Percentiles rank a stretch among this genome's conserved stretches.
These are phyloP conservation scores for Cryphonectria radicalis DNA, from an alignment of 2,329 filamentous ascomycete species.

Conservation along the genomic window DNA sequence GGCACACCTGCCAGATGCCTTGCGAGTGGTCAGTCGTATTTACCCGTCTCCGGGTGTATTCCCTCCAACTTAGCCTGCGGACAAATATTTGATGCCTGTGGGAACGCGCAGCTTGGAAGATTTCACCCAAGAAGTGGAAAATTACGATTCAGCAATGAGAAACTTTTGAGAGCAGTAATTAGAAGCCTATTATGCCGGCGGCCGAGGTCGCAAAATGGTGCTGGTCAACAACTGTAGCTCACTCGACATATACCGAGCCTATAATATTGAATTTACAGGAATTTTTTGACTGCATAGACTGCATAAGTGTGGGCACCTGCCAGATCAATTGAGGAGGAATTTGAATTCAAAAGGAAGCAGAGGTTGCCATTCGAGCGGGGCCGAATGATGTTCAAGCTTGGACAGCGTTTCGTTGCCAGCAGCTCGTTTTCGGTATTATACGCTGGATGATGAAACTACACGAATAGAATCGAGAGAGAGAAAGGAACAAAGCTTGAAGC, in stretches of 20 bases:
- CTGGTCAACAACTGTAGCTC: not conserved
- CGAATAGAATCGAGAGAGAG: no score
- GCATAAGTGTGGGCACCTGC: no score
- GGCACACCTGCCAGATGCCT: conserved; percentile 3
- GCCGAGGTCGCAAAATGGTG: not conserved
- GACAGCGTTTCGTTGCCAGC: no score
- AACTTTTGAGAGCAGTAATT: no score
- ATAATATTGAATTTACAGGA: not conserved
- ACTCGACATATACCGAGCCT: not conserved
- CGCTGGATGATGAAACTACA: no score
- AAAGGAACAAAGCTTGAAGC: no score
- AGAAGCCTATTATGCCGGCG: not conserved
- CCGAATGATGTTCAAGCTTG: no score
- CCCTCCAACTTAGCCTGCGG: conserved; percentile 14
- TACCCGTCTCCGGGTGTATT: conserved; percentile 15
- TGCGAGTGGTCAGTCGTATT: conserved; percentile 14
- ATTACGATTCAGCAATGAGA: not conserved
- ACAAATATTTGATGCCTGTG: not conserved
- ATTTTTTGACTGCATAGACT: no score
- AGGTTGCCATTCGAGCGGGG: no score
- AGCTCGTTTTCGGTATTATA: no score
- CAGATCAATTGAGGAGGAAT: no score
- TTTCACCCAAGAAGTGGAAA: not conserved
- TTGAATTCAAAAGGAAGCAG: no score
- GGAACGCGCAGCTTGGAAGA: not conserved